These are phyloP conservation scores for Durusdinium trenchii DNA, from an alignment of 73 alveolate genomes.

Conservation along the genomic window DNA sequence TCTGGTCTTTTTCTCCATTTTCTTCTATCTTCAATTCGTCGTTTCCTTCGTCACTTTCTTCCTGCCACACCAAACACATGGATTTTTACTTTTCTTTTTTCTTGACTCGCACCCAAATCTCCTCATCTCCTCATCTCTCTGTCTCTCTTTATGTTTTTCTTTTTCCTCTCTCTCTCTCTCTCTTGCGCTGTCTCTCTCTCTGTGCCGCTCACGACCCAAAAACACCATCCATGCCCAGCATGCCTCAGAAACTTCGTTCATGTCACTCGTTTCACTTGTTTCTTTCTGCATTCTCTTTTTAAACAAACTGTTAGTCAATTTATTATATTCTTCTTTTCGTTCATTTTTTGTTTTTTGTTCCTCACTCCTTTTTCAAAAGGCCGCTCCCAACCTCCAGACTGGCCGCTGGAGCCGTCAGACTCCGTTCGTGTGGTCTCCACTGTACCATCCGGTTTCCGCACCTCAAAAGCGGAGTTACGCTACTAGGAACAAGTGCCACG, in stretches of 20 bases:
- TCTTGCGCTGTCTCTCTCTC: neutral
- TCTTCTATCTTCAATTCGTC: neutral
- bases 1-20: neutral
- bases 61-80: neutral
- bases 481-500: too few species aligned
- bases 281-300: too few species aligned
- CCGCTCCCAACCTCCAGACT: neutral
- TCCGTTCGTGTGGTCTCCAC: conserved; percentile 83
- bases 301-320: neutral
- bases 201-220: neutral
- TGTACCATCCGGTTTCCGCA: conserved; percentile 80
- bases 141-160: neutral
- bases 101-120: neutral
- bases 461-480: neutral
- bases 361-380: neutral
- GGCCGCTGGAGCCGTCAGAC: conserved; percentile 19
- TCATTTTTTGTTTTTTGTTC: neutral
- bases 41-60: neutral
- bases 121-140: neutral
- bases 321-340: neutral
- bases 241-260: too few species aligned
- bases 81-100: neutral
- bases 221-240: conserved; percentile 19
- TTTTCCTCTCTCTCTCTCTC: neutral
- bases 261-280: too few species aligned